Base-by-base conservation (phyloP, 2,329 filamentous ascomycete genomes). In the Rhytidhysteron rufulum region DNA sequence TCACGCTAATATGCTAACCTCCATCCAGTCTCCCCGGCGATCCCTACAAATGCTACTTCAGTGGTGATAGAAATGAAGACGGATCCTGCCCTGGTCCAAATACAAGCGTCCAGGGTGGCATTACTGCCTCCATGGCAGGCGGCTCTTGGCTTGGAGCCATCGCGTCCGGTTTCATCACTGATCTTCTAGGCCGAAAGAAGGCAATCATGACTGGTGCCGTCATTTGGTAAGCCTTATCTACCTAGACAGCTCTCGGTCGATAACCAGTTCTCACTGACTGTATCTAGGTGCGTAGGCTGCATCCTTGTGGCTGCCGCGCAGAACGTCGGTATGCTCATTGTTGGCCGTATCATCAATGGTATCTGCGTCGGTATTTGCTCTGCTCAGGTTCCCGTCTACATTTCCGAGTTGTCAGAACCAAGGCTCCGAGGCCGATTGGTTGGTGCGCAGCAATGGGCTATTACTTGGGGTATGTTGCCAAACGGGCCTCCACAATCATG, bases 301-400 rank as follows among this genome's bases (percentile, higher is more conserved):
- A 69, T 74, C 41, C 73, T 86, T 39, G 74, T 82, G 57, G 75
- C 73, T 33, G 75, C 79, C 2, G 59, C 82, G 3, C 74, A 81
- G 50, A 78, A 79, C 53, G 74, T 86, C 29, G 71, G 67, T 20
- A 85, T 86, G 80, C 71, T 88, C 15, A 78, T 84, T 42, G 74
- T 77, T 3, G 84, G 83, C 2, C 78, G 85, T 69, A 42, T 51
- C 41, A 75, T 88, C 57, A 80, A 83, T 43, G 85, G 85, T 18
- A 55, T 86, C 49, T 82, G 79, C 42, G 82, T 87, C 37, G 85
- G 84, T 41, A 85, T 88, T 49, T 78, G 78, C 42, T 80, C 77
- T 20, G 77, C 78, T 8, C 78, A 85, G 51, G 82, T 81, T 4
- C 78, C 80, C 6, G 78, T 83, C 15, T 83, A 83, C 53, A 75